These are phyloP conservation scores for Sugiyamaella novakii DNA, from an alignment of 1,139 yeast species.

Conservation along the genomic window DNA sequence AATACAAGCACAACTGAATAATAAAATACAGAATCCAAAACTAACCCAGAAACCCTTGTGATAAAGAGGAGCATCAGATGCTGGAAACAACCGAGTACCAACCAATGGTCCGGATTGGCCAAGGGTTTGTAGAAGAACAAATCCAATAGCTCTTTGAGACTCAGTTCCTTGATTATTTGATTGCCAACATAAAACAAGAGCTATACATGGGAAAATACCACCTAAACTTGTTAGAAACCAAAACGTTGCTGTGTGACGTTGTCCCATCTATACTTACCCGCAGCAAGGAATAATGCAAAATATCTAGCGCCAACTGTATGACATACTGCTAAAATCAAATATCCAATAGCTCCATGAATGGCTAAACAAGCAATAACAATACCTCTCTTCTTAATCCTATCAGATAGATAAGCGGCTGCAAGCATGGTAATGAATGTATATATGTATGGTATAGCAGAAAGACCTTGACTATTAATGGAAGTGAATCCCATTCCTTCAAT, in stretches of 20 bases:
- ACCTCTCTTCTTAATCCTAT: constrained; percentile 35
- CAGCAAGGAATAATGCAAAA: constrained; percentile 40
- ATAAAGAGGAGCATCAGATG: constrained; percentile 38
- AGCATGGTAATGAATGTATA: constrained; percentile 32
- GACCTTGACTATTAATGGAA: constrained; percentile 35
- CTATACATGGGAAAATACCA: constrained; percentile 40
- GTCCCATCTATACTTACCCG: no score
- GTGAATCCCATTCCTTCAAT: constrained; percentile 37
- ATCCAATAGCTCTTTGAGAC: constrained; percentile 37
- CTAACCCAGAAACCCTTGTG: constrained; percentile 37
- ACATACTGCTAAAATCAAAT: constrained; percentile 36
- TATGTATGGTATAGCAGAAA: constrained; percentile 38
- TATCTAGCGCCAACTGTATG: constrained; percentile 35
- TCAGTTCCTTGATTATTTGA: constrained; percentile 42
- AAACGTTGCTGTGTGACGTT: no score
- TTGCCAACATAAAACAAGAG: constrained; percentile 38
- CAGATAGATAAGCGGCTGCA: constrained; percentile 31
- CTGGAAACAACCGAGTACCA: constrained; percentile 40
- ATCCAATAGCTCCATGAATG: constrained; percentile 37
- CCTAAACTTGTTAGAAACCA: constrained; percentile 6
- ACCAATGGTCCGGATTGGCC: constrained; percentile 43
- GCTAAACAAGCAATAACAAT: constrained; percentile 33
- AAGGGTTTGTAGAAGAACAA: constrained; percentile 37
- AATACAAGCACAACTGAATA: constrained; percentile 28
- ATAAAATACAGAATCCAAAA: constrained; percentile 32